Base-by-base conservation (phyloP, 2,329 filamentous ascomycete genomes). In the Fusarium pseudoanthophilum region DNA sequence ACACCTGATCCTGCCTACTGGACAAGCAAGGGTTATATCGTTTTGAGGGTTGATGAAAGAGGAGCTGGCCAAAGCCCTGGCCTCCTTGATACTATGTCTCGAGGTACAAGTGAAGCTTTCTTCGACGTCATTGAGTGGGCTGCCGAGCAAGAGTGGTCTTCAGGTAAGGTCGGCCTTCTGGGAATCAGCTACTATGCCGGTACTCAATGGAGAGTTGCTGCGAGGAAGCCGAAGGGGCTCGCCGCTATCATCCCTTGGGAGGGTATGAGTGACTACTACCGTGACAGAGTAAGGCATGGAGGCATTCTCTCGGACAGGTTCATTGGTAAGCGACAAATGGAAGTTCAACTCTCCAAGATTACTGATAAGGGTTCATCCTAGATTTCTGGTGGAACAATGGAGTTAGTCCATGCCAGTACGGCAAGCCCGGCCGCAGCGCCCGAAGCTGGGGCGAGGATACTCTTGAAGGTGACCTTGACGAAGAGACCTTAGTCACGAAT, bases 251-350 rank as follows among this genome's bases (percentile, higher is more conserved):
- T 87, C 1, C 86, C 85, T 4, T 75, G 74, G 86, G 86, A 88
- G 78, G 86, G 86, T 39, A 86, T 87, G 84, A 85, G 84, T 2
- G 86, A 88, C 60, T 87, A 85, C 72, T 88, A 88, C 77, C 80
- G 86, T 3, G 89, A 91, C 67, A 81, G 88, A 1, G 89, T 87
- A 69, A 84, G 89, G 1, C 89, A 91, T 70, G 90, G 89, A 8
- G 90, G 89, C 0, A 91, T 92, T 52, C 79, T 90, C 11, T 88
- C 87, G 0, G 86, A 90, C 74, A 79, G 76, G 0, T 91, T 90
- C 73, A 91, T 92, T n/a, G 52, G 55, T 46, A 37, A 37, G 55
- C n/a, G 5, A 20, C 7, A 18, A 3, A n/a, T 2, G 4, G 5
- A 7, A 34, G 3, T 34, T 9, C 4, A 7, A 14, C 16, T 24